Percentiles rank a stretch among this genome's conserved stretches.
phyloP scores from a whole-genome alignment of 768 basidiomycete genomes.

The Leucocoprinus sp. region DNA sequence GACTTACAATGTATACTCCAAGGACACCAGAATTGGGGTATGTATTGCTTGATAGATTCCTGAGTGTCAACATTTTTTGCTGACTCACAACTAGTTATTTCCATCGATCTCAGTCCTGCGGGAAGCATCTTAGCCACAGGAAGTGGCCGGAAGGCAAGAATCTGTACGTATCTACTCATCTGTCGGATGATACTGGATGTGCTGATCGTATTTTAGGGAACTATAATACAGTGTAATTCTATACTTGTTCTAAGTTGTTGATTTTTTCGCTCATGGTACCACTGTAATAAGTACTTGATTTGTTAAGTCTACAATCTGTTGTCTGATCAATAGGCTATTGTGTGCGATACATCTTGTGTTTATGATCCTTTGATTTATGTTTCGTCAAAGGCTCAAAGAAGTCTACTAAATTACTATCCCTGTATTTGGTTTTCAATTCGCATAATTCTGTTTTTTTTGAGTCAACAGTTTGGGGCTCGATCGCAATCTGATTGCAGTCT shows the following conservation, averaged over 20 bases:
- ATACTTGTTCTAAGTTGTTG: too few species aligned
- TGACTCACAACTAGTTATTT: too few species aligned
- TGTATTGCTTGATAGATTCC: background rate
- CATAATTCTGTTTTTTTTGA: too few species aligned
- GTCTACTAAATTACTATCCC: too few species aligned
- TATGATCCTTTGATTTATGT: too few species aligned
- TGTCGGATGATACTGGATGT: too few species aligned
- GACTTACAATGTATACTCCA: constrained; percentile 75
- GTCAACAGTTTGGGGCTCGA: too few species aligned
- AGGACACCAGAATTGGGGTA: constrained; percentile 24
- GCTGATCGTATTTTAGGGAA: constrained; percentile 8
- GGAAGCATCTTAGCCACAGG: constrained; percentile 26
- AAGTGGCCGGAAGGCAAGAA: constrained; percentile 27
- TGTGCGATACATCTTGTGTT: too few species aligned
- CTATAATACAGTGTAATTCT: constrained; percentile 10
- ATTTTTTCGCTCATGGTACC: too few species aligned
- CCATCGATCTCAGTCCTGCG: constrained; percentile 25
- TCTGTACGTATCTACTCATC: constrained; percentile 19
- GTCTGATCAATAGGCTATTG: background rate
- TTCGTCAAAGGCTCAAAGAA: too few species aligned
- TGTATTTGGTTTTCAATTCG: too few species aligned
- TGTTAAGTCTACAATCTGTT: background rate
- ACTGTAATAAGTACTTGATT: background rate
- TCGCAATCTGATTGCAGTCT: too few species aligned
- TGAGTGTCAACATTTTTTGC: background rate